Conservation (phyloP, 1,139 yeast genomes). For the Ogataea hybrid region DNA sequence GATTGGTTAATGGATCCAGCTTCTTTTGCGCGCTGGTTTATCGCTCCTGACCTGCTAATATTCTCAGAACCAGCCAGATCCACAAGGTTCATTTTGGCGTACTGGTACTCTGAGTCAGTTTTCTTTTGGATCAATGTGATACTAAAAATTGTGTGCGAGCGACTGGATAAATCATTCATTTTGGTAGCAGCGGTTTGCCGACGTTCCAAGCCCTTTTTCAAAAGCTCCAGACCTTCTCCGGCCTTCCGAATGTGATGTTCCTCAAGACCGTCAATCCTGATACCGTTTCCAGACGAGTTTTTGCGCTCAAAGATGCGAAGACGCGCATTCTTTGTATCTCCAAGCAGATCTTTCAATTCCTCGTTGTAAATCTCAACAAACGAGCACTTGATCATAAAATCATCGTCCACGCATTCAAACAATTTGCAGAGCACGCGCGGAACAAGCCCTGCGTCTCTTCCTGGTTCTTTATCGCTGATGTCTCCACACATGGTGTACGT, state of each 20-base stretch:
- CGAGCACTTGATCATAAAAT: slow-evolving; percentile 53
- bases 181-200: slow-evolving; percentile 69
- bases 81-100: slow-evolving; percentile 71
- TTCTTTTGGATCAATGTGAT: slow-evolving; percentile 52
- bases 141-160: slow-evolving; percentile 74
- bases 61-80: slow-evolving; percentile 84
- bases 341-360: slow-evolving; percentile 60
- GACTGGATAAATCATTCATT: slow-evolving; percentile 64
- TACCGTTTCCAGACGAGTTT: slow-evolving; percentile 14
- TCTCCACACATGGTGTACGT: slow-evolving; percentile 89
- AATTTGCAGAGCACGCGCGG: slow-evolving; percentile 61
- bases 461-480: slow-evolving; percentile 27
- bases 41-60: slow-evolving; percentile 76
- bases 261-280: slow-evolving; percentile 43
- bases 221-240: slow-evolving; percentile 49
- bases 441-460: slow-evolving; percentile 55
- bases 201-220: slow-evolving; percentile 54
- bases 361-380: slow-evolving; percentile 76
- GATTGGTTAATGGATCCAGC: slow-evolving; percentile 90
- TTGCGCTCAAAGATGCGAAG: slow-evolving; percentile 54
- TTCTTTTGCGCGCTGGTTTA: slow-evolving; percentile 74
- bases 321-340: slow-evolving; percentile 41
- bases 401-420: slow-evolving; percentile 42
- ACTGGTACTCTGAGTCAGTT: slow-evolving; percentile 40
- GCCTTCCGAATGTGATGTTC: slow-evolving; percentile 53